Evolutionary conservation across 805 yeast species (phyloP).

Genomic region (Barnettozyma vustinii): DNA sequence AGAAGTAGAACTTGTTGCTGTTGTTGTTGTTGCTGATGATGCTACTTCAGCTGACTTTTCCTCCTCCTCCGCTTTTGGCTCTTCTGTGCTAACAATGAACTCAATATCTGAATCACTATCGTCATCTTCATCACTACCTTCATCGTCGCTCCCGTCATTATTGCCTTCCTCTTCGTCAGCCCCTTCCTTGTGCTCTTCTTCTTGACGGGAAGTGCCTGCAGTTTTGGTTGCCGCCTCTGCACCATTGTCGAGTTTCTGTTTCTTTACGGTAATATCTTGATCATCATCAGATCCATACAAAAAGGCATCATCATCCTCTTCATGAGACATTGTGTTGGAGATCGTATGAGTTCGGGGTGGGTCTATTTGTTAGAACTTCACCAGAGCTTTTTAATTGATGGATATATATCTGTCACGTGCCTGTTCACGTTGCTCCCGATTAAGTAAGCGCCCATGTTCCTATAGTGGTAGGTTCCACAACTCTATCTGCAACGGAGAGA

Average conservation of each 20-base stretch:
- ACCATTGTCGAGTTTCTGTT: constrained; percentile 21
- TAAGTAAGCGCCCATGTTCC: too few species aligned
- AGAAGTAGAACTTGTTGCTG: too few species aligned
- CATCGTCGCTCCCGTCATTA: constrained; percentile 40
- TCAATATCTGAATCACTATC: constrained; percentile 69
- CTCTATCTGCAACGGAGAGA: too few species aligned
- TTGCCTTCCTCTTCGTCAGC: constrained; percentile 26
- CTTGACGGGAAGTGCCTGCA: constrained; percentile 22
- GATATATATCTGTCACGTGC: too few species aligned
- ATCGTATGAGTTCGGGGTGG: background rate
- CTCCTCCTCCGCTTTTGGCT: constrained; percentile 16
- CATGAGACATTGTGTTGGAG: constrained; percentile 20
- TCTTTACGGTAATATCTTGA: constrained; percentile 4
- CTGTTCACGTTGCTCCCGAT: too few species aligned
- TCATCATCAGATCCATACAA: constrained; percentile 24
- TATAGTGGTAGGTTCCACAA: too few species aligned
- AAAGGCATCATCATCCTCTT: constrained; percentile 66
- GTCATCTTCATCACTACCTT: constrained; percentile 43
- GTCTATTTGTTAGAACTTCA: background rate
- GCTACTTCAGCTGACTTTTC: constrained; percentile 19
- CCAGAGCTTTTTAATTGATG: background rate
- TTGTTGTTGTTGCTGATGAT: constrained; percentile 20
- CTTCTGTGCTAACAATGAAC: constrained; percentile 61
- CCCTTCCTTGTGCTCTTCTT: constrained; percentile 13
- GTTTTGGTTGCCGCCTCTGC: constrained; percentile 32